phyloP scores from a whole-genome alignment of 257 asterid species.

The Penstemon barbatus region DNA sequence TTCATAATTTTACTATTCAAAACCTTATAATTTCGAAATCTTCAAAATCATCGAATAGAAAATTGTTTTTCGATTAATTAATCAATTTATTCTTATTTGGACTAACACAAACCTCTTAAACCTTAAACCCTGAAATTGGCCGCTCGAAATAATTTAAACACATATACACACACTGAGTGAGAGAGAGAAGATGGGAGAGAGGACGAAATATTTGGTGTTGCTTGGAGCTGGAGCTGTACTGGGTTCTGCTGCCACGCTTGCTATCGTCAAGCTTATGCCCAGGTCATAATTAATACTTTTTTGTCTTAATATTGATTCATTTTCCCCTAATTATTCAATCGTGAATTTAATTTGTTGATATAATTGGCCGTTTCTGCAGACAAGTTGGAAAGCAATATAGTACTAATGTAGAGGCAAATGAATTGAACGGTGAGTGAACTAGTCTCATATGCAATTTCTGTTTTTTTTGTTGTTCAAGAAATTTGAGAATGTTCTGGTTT shows the following conservation, averaged over 20 bases:
- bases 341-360: conserved; percentile 6
- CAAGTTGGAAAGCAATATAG: conserved; percentile 28
- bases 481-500: neutral
- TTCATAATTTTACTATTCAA: no score
- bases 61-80: no score
- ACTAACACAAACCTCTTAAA: no score
- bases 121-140: no score
- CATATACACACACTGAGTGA: no score
- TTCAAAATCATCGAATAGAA: no score
- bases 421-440: conserved; percentile 36
- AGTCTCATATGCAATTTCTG: neutral
- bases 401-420: conserved; percentile 28
- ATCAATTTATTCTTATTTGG: no score
- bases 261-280: conserved; percentile 60
- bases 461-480: neutral
- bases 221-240: conserved; percentile 73
- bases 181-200: conserved; percentile 51
- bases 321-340: neutral
- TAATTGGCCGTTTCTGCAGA: conserved; percentile 37
- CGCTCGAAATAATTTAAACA: no score
- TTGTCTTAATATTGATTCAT: neutral
- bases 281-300: conserved; percentile 32
- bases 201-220: conserved; percentile 48
- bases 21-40: no score
- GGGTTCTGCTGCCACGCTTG: conserved; percentile 73